phyloP scores from a whole-genome alignment of 2,329 filamentous ascomycete genomes.

The Talaromyces albobiverticillius region DNA sequence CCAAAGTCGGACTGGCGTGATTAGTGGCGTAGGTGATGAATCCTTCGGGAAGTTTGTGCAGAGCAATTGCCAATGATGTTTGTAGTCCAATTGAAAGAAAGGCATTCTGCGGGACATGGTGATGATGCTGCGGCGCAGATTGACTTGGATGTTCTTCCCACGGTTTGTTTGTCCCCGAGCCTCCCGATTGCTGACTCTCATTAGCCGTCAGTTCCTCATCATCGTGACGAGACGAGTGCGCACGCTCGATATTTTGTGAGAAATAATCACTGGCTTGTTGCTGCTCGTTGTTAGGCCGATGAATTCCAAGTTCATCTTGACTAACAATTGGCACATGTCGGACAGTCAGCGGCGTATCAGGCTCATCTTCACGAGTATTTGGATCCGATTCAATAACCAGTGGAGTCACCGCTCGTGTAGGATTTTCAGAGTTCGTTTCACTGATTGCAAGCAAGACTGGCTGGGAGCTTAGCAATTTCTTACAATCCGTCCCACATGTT shows the following conservation, averaged over 20 bases:
- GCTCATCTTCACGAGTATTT: slow-evolving; percentile 3
- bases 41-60: slow-evolving; percentile 90
- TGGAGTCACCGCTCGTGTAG: not conserved
- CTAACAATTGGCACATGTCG: slow-evolving; percentile 2
- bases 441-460: slow-evolving; percentile 12
- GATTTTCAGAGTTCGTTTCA: not conserved
- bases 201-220: slow-evolving; percentile 12
- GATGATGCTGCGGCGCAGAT: slow-evolving; percentile 61
- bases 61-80: slow-evolving; percentile 87
- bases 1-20: slow-evolving; percentile 85
- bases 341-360: slow-evolving; percentile 15
- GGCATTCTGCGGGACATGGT: slow-evolving; percentile 91
- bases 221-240: not conserved
- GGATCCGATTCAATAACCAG: slow-evolving; percentile 3
- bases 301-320: not conserved
- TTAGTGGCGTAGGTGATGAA: slow-evolving; percentile 95
- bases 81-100: slow-evolving; percentile 95
- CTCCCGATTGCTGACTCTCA: slow-evolving; percentile 2
- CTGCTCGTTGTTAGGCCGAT: slow-evolving; percentile 1
- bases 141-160: slow-evolving; percentile 10
- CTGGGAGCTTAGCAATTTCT: slow-evolving; percentile 41
- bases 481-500: slow-evolving; percentile 60
- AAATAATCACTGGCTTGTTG: slow-evolving; percentile 10
- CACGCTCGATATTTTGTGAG: slow-evolving; percentile 2
- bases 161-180: not conserved